Evolutionary conservation across 2,329 filamentous ascomycete species (phyloP), one percentile per base, ranked within the genome.

Genomic region (Epichloe scottii): DNA sequence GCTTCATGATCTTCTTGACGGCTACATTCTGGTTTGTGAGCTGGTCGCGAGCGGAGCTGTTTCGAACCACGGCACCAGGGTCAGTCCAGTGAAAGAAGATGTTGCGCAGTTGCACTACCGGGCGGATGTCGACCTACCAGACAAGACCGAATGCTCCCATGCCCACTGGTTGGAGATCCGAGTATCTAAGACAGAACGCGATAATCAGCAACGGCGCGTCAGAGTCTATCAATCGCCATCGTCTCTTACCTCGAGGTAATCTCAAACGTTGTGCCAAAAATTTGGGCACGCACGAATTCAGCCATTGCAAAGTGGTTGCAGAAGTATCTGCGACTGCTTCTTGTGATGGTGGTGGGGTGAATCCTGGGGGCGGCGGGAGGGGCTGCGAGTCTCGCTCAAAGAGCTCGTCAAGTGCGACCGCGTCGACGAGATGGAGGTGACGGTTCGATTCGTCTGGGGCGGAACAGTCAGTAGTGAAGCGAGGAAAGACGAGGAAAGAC

Each of bases 1-100:
- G 93, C 77, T 97, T 98, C 91, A 98, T 97, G 66, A 98, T 98
- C 81, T 98, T 98, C 81, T 98, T 98, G 67, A 98, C 90, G 53
- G 93, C 93, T 55, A 98, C 93, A 71, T 90, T 89, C 70, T 96
- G 90, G 68, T 81, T 87, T 54, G 93, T 97, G 71, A 98, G 89
- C 75, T 97, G 90, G 70, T 98, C 93, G 72, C 89, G 91, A 53
- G 93, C 93, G 57, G 93, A 97, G 72, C 91, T 97, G 58, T 56
- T 46, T 37, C n/a, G 30, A 44, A 38, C 12, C 7, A 11, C 4
- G 45, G 48, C 26, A 43, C 14, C 15, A 43, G 46, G 3, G 10
- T 41, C 15, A 39, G 46, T 43, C 47, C 40, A 21, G 23, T 34
- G 44, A 30, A 30, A n/a, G 23, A 35, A 50, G 21, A 33, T 11